Evolutionary conservation across 2,329 filamentous ascomycete genomes (phyloP).

Genomic region (Ophiostoma sp.): DNA sequence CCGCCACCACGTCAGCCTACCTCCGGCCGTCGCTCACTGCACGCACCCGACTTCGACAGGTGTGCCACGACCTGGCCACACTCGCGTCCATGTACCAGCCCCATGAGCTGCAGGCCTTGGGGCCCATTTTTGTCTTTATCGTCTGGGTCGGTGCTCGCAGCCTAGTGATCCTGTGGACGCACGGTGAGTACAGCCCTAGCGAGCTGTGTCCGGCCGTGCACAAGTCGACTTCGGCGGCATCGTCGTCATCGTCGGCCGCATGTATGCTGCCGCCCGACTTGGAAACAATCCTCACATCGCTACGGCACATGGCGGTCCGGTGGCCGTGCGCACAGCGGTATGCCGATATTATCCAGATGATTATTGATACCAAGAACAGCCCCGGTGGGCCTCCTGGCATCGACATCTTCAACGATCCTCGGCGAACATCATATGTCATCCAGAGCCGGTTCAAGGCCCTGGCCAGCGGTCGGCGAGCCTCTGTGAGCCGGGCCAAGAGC

Average conservation of each 20-base stretch:
- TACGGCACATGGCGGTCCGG: slow-evolving; percentile 18
- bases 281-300: slow-evolving; percentile 16
- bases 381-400: slow-evolving; percentile 22
- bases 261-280: slow-evolving; percentile 16
- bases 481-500: not conserved
- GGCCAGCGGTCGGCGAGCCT: not conserved
- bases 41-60: slow-evolving; percentile 19
- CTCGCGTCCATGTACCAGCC: slow-evolving; percentile 18
- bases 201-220: slow-evolving; percentile 1
- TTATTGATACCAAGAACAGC: slow-evolving; percentile 23
- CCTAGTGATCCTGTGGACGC: slow-evolving; percentile 23
- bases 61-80: slow-evolving; percentile 16
- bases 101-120: slow-evolving; percentile 15
- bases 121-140: slow-evolving; percentile 24
- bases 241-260: not conserved
- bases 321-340: slow-evolving; percentile 25
- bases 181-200: not conserved
- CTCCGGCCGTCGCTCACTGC: slow-evolving; percentile 22
- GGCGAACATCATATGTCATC: slow-evolving; percentile 22
- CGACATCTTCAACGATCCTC: slow-evolving; percentile 22
- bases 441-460: slow-evolving; percentile 14
- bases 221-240: not conserved
- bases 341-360: slow-evolving; percentile 24
- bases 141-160: slow-evolving; percentile 23
- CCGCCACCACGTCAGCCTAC: slow-evolving; percentile 23